Conservation (phyloP, 176 grass and related monocot species). For the Carex parvula region DNA sequence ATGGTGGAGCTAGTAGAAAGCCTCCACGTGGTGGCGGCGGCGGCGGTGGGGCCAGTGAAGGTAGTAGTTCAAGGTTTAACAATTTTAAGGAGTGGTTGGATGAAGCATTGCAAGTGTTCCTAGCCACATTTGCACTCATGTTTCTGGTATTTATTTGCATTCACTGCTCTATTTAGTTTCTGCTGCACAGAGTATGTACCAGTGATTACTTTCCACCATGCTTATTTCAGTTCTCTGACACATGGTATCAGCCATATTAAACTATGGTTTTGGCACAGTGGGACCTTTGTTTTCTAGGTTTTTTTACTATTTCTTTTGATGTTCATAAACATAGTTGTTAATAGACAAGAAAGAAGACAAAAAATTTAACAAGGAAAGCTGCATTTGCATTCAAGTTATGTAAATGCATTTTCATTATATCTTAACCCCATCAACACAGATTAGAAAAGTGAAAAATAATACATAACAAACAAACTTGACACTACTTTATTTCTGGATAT, state of each 20-base stretch:
- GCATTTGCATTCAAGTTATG: no score
- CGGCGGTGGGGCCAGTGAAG: conserved; percentile 33
- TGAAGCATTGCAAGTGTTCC: conserved; percentile 67
- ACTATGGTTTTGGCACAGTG: not conserved
- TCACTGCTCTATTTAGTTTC: conserved; percentile 11
- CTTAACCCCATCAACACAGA: no score
- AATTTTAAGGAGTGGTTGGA: conserved; percentile 64
- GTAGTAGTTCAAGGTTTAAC: conserved; percentile 44
- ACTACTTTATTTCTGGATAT: no score
- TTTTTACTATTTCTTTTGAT: not conserved
- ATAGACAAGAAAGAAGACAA: no score
- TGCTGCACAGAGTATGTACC: not conserved
- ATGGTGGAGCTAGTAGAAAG: conserved; percentile 48
- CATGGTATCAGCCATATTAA: not conserved
- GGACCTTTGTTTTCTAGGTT: not conserved
- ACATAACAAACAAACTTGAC: no score
- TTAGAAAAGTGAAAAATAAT: no score
- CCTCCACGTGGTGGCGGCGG: conserved; percentile 41
- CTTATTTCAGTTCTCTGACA: not conserved
- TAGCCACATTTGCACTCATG: conserved; percentile 66
- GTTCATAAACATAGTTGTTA: not conserved
- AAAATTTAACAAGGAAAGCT: no score
- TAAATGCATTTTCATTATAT: no score
- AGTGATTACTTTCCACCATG: not conserved
- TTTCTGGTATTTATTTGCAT: conserved; percentile 50